Evolutionary conservation across 2,329 filamentous ascomycete genomes (phyloP), one percentile per base, ranked within the genome.

Genomic region (Cladosporium phlei): DNA sequence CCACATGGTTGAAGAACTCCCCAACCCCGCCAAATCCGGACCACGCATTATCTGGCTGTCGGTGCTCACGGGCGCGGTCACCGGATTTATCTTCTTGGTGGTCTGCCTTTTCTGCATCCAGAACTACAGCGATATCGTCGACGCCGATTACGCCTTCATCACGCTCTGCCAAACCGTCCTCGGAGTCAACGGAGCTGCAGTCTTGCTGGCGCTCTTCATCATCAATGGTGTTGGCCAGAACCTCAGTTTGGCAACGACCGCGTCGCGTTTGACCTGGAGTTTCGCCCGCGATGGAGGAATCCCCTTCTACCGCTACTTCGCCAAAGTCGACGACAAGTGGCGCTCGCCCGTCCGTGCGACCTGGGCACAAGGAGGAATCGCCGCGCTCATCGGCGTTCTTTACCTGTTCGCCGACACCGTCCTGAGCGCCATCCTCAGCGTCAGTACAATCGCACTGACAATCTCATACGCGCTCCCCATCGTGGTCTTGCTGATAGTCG

Each of bases 1-100:
- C 28, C 77, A 80, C 56, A 72, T 80, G 66, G 72, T 77, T 2
- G 77, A 80, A 52, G 76, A 79, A 54, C 75, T 79, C 1, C 76
- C 76, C 1, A 62, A 67, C 3, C 76, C 77, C 1, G 63, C 74
- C 22, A 70, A 63, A 27, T 77, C 76, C 46, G 72, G 71, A 0
- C 77, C 77, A 0, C 66, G 65, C 12, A 69, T 74, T 3, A 77
- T 79, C 51, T 78, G 70, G 65, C 66, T 78, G 14, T 72, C 76
- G 0, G 72, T 79, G 1, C 50, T 70, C 0, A 67, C 68, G n/a
- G 58, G 58, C 16, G 55, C 58, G 3, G 54, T 68, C 0, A 61
- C 78, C 0, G 79, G 78, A 0, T 75, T 80, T 34, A 66, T 72
- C n/a, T 77, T 80, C 67, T 56, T 79, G n/a, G 66, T 80, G 11